Base-by-base conservation (phyloP, 441 rosid genomes). In the Brassica hybrid region DNA sequence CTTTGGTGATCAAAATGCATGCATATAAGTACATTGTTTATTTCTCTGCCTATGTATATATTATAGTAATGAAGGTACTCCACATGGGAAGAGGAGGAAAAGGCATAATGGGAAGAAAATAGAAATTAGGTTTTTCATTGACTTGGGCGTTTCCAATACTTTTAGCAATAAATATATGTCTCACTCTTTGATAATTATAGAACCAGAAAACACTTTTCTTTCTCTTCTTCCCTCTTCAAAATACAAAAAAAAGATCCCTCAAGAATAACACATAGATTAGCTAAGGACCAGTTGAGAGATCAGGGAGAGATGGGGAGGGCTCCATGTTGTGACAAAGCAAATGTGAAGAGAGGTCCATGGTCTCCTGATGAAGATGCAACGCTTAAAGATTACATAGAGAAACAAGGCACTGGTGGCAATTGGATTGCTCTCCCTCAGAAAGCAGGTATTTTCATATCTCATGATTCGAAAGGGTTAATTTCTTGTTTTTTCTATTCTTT, bases 271-370 rank as follows among this genome's bases (percentile, higher is more conserved):
- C 11, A 45, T 10, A 76, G 73, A 67, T 66, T 27, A 66, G 10
- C 45, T 14, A 41, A 45, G 69, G 56, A 64, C 58, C 61, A 14
- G 57, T 38, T 38, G 38, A 60, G 62, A 41, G 71, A 62, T 50
- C 32, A 5, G 66, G 38, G 66, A 52, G 48, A 74, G 74, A 90
- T 89, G 95, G 95, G 91, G 64, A 88, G 95, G 85, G 85, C 94
- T 74, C 93, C 94, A 58, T 91, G 97, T 57, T 90, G 94, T 68
- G 93, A 87, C 79, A 86, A 86, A 78, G 78, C 85, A 11, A 83
- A 83, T 64, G 91, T 91, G 74, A 90, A 86, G 83, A 83, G 85
- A 80, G 94, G 97, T 32, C 88, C 93, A 17, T 91, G 97, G 97
- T 88, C 91, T 74, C 86, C 90, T 27, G 91, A 88, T 43, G 97